These are phyloP conservation scores for Vicia villosa DNA, from an alignment of 306 rosid species.

Conservation along the genomic window DNA sequence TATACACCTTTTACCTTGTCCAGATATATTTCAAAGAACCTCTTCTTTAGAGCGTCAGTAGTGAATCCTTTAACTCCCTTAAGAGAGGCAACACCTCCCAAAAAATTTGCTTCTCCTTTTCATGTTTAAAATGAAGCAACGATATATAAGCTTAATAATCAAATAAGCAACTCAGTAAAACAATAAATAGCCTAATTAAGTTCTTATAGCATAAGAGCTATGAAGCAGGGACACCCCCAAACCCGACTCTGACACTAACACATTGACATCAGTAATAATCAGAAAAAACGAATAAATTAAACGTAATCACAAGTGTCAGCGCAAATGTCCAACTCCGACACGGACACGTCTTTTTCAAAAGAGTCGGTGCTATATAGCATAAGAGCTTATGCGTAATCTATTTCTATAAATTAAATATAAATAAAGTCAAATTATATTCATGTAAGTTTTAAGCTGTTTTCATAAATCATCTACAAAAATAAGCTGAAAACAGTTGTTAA, in stretches of 20 bases:
- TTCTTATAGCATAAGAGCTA: too few relatives aligned
- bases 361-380: too few relatives aligned
- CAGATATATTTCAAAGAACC: slow-evolving; percentile 89
- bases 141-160: slow-evolving; percentile 31
- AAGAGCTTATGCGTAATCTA: background rate
- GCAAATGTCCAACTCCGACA: too few relatives aligned
- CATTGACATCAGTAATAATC: too few relatives aligned
- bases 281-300: too few relatives aligned
- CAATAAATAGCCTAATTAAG: background rate
- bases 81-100: slow-evolving; percentile 93
- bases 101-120: slow-evolving; percentile 88
- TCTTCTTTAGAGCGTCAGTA: slow-evolving; percentile 75
- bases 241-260: too few relatives aligned
- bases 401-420: background rate
- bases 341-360: too few relatives aligned
- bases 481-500: background rate
- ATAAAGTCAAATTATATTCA: slow-evolving; percentile 3
- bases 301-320: too few relatives aligned
- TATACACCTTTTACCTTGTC: slow-evolving; percentile 59
- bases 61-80: slow-evolving; percentile 78
- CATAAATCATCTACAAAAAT: background rate
- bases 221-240: too few relatives aligned
- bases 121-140: slow-evolving; percentile 38
- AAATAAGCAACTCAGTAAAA: slow-evolving; percentile 28
- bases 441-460: background rate